Base-by-base conservation (phyloP, 2,329 filamentous ascomycete genomes). In the Beauveria scarabaeidicola region DNA sequence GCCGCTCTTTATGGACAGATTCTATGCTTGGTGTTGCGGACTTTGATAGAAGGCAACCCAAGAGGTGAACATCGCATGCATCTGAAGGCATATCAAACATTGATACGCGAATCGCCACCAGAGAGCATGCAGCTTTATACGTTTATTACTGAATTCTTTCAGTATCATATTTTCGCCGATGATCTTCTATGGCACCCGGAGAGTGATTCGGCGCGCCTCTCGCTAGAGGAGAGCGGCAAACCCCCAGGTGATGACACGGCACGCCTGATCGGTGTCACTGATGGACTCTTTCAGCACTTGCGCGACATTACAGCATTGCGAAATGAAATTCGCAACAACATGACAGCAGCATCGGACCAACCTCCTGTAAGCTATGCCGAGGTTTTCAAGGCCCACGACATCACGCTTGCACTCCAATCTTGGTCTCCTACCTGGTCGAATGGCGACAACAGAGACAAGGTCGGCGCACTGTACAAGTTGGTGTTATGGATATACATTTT, bases 251-350 rank as follows among this genome's bases (percentile, higher is more conserved):
- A 81, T 29, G 72, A 79, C 19, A 74, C 77, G 0, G 77, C 80
- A 5, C 78, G 82, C n/a, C 78, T 96, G 5, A 78, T 96, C 6
- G 91, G 91, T 23, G 87, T 96, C 27, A 85, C 88, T 44, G 91
- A 96, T 67, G 90, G 90, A 1, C 77, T 96, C 2, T 91, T 96
- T 69, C 81, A 82, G 38, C 86, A 89, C 68, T 85, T 96, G 32
- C 87, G 87, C 8, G 84, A 89, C 67, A 93, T 95, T 62, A 91
- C 89, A 1, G 82, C 83, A 13, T 82, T 96, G 41, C 83, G 91
- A 46, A 88, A 92, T 70, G 80, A 79, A 2, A 88, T 96, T 62
- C 83, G 91, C 6, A 76, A 78, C 36, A 85, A 90, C 55, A 86
- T 91, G 65, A 78, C 58, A 69, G 81, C 58, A 75, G 64, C 82